Percentiles rank a stretch among this genome's conserved stretches.
Conservation (phyloP, 2,329 filamentous ascomycete species). For the Berkeleyomyces rouxiae region DNA sequence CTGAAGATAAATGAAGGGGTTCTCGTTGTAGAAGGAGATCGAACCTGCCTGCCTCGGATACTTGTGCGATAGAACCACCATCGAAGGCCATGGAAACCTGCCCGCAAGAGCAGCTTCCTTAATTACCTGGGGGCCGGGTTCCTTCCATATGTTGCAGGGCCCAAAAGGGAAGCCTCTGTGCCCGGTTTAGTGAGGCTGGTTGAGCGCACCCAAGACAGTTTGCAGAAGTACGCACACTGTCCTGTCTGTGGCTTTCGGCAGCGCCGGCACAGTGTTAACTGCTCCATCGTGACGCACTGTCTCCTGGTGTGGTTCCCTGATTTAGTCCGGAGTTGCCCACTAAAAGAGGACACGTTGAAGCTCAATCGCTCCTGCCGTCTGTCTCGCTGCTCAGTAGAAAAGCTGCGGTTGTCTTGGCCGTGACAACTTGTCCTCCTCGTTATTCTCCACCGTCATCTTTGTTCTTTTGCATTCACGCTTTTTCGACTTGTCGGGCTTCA, state of each 20-base stretch:
- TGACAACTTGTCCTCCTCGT: slow-evolving; percentile 1
- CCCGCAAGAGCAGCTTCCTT: neutral
- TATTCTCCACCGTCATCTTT: slow-evolving; percentile 17
- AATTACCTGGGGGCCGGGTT: neutral
- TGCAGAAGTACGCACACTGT: neutral
- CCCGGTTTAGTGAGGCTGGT: neutral
- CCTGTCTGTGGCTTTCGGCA: neutral
- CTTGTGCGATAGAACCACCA: neutral
- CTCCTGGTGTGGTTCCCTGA: neutral
- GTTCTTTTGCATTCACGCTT: slow-evolving; percentile 14
- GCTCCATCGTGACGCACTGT: neutral
- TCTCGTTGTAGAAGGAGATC: neutral
- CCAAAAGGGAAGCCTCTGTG: neutral
- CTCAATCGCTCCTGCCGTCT: neutral
- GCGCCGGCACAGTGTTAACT: neutral
- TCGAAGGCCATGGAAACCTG: neutral
- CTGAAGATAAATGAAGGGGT: neutral
- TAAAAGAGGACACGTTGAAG: slow-evolving; percentile 15
- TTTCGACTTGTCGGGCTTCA: slow-evolving; percentile 3
- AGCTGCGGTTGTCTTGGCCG: neutral
- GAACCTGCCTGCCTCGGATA: neutral
- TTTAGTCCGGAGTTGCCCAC: slow-evolving; percentile 4
- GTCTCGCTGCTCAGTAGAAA: slow-evolving; percentile 8
- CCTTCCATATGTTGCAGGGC: neutral
- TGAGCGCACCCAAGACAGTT: neutral